A percentile compares a stretch with the other conserved stretches of the same genome.
Evolutionary conservation across 75 land plant genomes (phyloP).

Genomic region (Pinus taeda): DNA sequence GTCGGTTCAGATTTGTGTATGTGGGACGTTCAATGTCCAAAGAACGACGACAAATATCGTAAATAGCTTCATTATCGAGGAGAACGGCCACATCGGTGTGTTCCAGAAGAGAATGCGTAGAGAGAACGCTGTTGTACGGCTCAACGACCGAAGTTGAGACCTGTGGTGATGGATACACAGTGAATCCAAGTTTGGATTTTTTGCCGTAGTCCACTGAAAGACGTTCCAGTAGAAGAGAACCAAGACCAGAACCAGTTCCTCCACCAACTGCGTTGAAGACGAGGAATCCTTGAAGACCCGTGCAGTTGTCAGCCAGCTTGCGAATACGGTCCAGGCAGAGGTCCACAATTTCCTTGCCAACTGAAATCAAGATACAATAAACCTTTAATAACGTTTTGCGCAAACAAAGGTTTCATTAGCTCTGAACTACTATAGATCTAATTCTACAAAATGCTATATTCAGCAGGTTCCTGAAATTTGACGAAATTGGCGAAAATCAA

Average conservation of each 20-base stretch:
- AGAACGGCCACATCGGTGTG: constrained; percentile 66
- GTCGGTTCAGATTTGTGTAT: constrained; percentile 74
- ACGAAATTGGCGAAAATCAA: too few relatives aligned
- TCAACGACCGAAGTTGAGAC: constrained; percentile 79
- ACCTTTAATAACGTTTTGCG: neutral
- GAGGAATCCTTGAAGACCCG: constrained; percentile 76
- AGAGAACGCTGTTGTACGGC: constrained; percentile 69
- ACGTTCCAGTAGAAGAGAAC: constrained; percentile 72
- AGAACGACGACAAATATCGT: constrained; percentile 77
- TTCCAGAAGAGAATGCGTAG: constrained; percentile 63
- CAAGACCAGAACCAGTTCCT: constrained; percentile 81
- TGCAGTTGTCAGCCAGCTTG: constrained; percentile 83
- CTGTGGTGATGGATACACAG: constrained; percentile 79
- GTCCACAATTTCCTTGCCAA: constrained; percentile 84
- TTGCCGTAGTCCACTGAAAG: constrained; percentile 74
- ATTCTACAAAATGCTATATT: too few relatives aligned
- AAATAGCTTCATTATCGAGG: constrained; percentile 71
- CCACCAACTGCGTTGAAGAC: constrained; percentile 75
- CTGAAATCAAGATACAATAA: constrained; percentile 13
- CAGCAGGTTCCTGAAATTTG: too few relatives aligned
- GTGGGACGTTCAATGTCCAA: constrained; percentile 81
- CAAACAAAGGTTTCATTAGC: too few relatives aligned
- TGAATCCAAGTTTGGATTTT: constrained; percentile 67
- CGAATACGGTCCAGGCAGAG: constrained; percentile 79
- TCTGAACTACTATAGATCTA: too few relatives aligned